These are phyloP conservation scores for Simmondsia chinensis DNA, from an alignment of 148 eudicot species.

Conservation along the genomic window DNA sequence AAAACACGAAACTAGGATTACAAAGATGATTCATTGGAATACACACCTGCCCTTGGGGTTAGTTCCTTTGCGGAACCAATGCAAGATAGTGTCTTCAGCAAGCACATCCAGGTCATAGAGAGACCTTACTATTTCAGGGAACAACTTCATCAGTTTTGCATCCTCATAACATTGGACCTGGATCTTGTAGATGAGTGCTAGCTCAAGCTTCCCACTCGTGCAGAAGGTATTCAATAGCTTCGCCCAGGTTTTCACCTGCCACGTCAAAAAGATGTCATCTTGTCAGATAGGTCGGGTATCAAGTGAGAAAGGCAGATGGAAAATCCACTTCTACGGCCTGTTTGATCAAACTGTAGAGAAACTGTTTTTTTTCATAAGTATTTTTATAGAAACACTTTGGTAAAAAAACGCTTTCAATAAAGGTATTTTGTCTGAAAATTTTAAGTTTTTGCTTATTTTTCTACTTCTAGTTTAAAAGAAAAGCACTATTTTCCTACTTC, in stretches of 20 bases:
- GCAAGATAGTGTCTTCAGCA: slow-evolving; percentile 91
- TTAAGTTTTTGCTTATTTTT: too few species aligned
- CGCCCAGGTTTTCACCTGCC: slow-evolving; percentile 93
- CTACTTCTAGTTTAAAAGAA: too few species aligned
- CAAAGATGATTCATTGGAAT: neutral
- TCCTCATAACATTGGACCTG: slow-evolving; percentile 97
- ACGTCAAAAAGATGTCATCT: neutral
- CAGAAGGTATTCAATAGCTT: slow-evolving; percentile 78
- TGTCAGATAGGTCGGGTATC: too few species aligned
- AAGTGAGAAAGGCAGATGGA: too few species aligned
- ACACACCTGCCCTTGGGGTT: slow-evolving; percentile 89
- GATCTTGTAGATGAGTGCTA: slow-evolving; percentile 87
- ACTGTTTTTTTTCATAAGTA: too few species aligned
- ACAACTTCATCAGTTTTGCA: slow-evolving; percentile 88
- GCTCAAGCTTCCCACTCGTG: slow-evolving; percentile 81
- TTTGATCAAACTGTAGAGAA: too few species aligned
- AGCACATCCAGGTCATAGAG: slow-evolving; percentile 94
- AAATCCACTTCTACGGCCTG: too few species aligned
- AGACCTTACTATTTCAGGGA: slow-evolving; percentile 90
- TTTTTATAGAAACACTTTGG: too few species aligned
- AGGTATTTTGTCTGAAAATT: too few species aligned
- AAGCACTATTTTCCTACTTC: too few species aligned
- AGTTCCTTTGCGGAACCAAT: slow-evolving; percentile 92
- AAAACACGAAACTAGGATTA: slow-evolving; percentile 3
- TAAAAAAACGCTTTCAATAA: too few species aligned